Evolutionary conservation across 305 asterid genomes (phyloP).

Genomic region (Rubia occidens): DNA sequence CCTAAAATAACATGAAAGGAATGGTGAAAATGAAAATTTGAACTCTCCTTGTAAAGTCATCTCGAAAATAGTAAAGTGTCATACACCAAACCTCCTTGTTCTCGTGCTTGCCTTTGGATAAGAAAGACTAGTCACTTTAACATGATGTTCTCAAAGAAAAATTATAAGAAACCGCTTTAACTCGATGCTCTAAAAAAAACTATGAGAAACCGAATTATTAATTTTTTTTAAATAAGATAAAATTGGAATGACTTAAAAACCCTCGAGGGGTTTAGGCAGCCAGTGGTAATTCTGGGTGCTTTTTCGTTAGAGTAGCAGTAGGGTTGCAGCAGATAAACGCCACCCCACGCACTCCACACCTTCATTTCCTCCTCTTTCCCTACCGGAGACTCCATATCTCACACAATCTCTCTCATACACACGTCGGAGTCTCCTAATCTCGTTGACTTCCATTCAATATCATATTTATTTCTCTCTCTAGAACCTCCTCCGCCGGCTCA

Average conservation of each 20-base stretch:
- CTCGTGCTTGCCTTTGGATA: too few species aligned
- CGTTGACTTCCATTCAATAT: slow-evolving; percentile 16
- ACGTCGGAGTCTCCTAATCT: slow-evolving; percentile 1
- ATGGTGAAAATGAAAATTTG: too few species aligned
- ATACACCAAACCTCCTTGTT: too few species aligned
- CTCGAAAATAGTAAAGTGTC: too few species aligned
- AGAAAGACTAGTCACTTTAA: too few species aligned
- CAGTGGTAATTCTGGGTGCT: background rate
- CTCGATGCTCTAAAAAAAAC: too few species aligned
- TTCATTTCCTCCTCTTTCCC: background rate
- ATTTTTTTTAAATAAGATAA: background rate
- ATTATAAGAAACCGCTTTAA: too few species aligned
- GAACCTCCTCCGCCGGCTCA: background rate
- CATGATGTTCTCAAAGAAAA: too few species aligned
- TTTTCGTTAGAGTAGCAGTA: slow-evolving; percentile 21
- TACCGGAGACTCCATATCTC: background rate
- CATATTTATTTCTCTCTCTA: background rate
- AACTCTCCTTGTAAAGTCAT: too few species aligned
- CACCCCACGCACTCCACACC: slow-evolving; percentile 36
- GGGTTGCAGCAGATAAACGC: slow-evolving; percentile 85
- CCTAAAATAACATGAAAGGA: too few species aligned
- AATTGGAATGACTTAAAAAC: slow-evolving; percentile 10
- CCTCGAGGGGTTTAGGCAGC: slow-evolving; percentile 11
- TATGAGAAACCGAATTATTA: too few species aligned
- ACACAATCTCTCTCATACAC: background rate